Conservation (phyloP, 306 rosid genomes). For the Phaseolus lunatus region DNA sequence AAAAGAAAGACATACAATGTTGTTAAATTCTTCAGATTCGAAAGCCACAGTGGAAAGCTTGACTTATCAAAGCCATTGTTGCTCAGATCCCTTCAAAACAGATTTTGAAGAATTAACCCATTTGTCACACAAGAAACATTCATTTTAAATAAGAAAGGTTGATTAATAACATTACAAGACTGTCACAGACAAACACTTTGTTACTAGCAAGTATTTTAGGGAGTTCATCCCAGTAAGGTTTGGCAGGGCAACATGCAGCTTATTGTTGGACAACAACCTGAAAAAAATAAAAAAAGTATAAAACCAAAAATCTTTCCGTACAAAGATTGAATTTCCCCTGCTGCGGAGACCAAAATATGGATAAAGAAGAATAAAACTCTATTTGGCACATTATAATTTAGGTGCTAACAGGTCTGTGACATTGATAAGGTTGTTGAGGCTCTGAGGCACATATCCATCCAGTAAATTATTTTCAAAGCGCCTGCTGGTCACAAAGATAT, state of each 20-base stretch:
- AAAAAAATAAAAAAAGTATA: not conserved
- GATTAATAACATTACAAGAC: not conserved
- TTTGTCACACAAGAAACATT: constrained; percentile 20
- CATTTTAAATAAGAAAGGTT: not conserved
- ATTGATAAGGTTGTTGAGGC: constrained; percentile 47
- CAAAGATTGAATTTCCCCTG: not conserved
- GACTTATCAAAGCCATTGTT: constrained; percentile 52
- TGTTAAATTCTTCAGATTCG: constrained; percentile 11
- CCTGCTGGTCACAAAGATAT: constrained; percentile 42
- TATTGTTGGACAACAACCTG: constrained; percentile 63
- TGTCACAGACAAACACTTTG: not conserved
- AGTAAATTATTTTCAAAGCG: constrained; percentile 58
- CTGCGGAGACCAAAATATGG: not conserved
- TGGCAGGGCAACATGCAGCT: constrained; percentile 53
- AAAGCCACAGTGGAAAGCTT: constrained; percentile 47
- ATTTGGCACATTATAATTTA: not conserved
- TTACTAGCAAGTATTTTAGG: constrained; percentile 53
- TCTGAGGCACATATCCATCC: constrained; percentile 48
- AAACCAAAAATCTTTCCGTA: not conserved
- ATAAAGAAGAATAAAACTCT: not conserved
- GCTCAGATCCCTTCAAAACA: constrained; percentile 62
- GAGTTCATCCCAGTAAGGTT: constrained; percentile 49
- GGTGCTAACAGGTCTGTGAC: constrained; percentile 57
- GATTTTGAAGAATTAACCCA: constrained; percentile 6
- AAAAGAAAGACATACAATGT: constrained; percentile 44